A percentile compares a stretch with the other conserved stretches of the same genome.
These are phyloP conservation scores for Penstemon newberryi DNA, from an alignment of 257 asterid genomes.

Conservation along the genomic window DNA sequence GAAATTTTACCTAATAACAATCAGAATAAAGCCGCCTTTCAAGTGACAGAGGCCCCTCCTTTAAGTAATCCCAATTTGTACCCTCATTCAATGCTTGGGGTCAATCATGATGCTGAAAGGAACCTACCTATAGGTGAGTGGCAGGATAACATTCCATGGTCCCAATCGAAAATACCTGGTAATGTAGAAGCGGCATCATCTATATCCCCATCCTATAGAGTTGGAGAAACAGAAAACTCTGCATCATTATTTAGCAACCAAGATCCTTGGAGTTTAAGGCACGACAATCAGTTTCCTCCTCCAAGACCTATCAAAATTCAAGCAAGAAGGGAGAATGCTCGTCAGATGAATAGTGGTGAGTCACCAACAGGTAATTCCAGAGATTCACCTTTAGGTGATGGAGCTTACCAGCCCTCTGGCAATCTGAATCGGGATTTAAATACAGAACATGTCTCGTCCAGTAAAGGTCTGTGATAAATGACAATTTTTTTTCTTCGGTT, in stretches of 20 bases:
- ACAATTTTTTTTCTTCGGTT: conserved; percentile 13
- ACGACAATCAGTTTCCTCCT: conserved; percentile 72
- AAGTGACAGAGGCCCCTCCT: conserved; percentile 40
- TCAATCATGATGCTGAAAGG: conserved; percentile 41
- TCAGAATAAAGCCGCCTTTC: conserved; percentile 39
- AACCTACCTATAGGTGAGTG: conserved; percentile 40
- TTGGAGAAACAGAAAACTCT: conserved; percentile 56
- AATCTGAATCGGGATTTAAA: conserved; percentile 41
- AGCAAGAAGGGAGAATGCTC: conserved; percentile 54
- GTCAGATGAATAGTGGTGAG: conserved; percentile 34
- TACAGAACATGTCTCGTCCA: conserved; percentile 47
- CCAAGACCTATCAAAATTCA: conserved; percentile 74
- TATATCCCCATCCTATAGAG: conserved; percentile 44
- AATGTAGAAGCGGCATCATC: conserved; percentile 45
- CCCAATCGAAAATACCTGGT: conserved; percentile 45
- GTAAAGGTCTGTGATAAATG: conserved; percentile 45
- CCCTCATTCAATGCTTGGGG: conserved; percentile 37
- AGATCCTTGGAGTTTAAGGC: conserved; percentile 79
- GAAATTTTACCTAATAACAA: conserved; percentile 45
- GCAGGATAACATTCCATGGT: conserved; percentile 47
- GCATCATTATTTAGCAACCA: conserved; percentile 65
- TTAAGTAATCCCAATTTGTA: conserved; percentile 37
- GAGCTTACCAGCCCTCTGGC: conserved; percentile 41
- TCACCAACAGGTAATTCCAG: conserved; percentile 33
- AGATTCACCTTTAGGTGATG: conserved; percentile 45